phyloP scores from a whole-genome alignment of 257 asterid genomes.

The Vinca minor region DNA sequence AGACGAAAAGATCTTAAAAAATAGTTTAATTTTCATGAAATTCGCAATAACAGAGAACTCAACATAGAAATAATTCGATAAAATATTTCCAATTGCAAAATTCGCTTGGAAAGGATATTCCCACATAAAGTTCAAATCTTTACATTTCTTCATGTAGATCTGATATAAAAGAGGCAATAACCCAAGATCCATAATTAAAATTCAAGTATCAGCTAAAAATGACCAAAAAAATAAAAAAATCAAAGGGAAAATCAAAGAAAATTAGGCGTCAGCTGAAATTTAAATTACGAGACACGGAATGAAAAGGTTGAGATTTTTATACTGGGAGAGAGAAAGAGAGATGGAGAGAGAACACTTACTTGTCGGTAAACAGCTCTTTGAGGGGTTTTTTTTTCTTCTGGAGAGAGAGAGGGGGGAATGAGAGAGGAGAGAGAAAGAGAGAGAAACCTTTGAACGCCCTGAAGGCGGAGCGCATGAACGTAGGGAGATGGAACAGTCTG shows the following conservation, averaged over 20 bases:
- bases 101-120: constrained; percentile 14
- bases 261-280: constrained; percentile 22
- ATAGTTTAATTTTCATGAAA: constrained; percentile 9
- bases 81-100: neutral
- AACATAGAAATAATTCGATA: neutral
- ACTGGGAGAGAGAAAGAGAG: constrained; percentile 17
- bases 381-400: constrained; percentile 54
- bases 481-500: no score
- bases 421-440: constrained; percentile 23
- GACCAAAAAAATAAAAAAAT: constrained; percentile 8
- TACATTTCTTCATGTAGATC: constrained; percentile 37
- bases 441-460: no score
- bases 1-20: constrained; percentile 3
- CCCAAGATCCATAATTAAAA: constrained; percentile 34
- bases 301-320: constrained; percentile 16
- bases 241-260: constrained; percentile 20
- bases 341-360: constrained; percentile 62
- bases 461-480: no score
- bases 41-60: constrained; percentile 9
- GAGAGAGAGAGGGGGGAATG: constrained; percentile 46
- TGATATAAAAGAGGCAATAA: constrained; percentile 19
- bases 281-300: constrained; percentile 18
- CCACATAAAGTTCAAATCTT: constrained; percentile 27
- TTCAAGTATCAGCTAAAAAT: constrained; percentile 10
- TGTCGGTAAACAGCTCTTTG: constrained; percentile 78